Conservation (phyloP, 2,329 filamentous ascomycete species). For the Colletotrichum tofieldiae region DNA sequence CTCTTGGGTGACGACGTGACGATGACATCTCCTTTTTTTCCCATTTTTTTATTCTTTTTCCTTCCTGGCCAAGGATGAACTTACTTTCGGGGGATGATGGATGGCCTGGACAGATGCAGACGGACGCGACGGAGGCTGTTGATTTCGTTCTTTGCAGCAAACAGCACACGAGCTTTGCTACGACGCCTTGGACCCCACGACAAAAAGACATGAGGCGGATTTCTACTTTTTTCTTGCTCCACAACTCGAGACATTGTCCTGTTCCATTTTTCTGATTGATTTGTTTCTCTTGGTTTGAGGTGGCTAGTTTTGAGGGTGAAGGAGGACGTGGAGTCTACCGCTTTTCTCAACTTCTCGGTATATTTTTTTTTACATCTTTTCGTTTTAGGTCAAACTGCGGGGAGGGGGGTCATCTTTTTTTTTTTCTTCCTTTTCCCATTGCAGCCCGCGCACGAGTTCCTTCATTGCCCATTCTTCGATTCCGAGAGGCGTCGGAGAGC, state of each 20-base stretch:
- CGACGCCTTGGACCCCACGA: constrained; percentile 41
- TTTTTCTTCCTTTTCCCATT: background rate
- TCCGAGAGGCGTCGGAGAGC: constrained; percentile 39
- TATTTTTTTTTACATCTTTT: constrained; percentile 13
- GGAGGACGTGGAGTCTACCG: background rate
- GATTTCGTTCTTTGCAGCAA: constrained; percentile 34
- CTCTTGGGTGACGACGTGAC: constrained; percentile 31
- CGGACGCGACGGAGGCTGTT: background rate
- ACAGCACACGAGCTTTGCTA: constrained; percentile 42
- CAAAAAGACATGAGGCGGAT: constrained; percentile 37
- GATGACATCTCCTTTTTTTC: constrained; percentile 11
- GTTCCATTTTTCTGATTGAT: background rate
- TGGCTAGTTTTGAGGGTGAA: background rate
- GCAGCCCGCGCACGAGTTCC: background rate
- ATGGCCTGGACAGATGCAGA: background rate
- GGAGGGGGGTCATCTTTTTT: background rate
- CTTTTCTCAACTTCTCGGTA: constrained; percentile 28
- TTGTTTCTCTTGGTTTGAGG: background rate
- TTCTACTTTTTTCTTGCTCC: constrained; percentile 24
- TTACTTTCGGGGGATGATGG: background rate
- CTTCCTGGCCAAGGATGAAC: constrained; percentile 11
- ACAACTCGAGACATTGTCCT: background rate
- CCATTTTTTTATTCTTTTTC: background rate
- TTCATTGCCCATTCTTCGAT: constrained; percentile 3
- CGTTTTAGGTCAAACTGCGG: background rate